Conservation (phyloP, 169 alveolate genomes). For the Neospora caninum region DNA sequence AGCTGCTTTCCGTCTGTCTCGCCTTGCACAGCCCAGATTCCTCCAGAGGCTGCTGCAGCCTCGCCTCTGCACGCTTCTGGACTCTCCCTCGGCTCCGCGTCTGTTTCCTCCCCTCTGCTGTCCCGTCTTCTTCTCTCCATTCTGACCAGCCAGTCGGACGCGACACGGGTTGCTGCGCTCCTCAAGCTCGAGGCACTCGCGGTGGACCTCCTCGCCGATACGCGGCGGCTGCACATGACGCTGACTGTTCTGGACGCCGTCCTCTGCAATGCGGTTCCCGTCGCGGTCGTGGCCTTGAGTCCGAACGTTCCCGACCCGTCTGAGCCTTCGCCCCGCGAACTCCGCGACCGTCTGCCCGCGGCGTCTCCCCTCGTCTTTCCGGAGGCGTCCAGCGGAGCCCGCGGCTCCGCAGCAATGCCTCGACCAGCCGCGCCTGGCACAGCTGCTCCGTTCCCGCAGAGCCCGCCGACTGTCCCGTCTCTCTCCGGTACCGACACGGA, state of each 20-base stretch:
- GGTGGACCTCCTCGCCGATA: conserved; percentile 8
- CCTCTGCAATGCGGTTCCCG: conserved; percentile 39
- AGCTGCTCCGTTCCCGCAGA: too few relatives aligned
- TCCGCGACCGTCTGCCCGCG: too few relatives aligned
- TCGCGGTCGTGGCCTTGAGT: conserved; percentile 10
- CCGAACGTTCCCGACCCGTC: neutral
- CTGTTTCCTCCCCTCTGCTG: neutral
- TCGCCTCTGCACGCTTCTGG: neutral
- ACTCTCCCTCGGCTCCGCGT: neutral
- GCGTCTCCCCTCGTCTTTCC: too few relatives aligned
- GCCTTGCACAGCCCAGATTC: neutral
- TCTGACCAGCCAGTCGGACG: neutral
- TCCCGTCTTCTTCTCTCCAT: neutral
- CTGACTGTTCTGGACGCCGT: conserved; percentile 46
- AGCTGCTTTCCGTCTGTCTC: neutral
- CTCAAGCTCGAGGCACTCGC: conserved; percentile 46
- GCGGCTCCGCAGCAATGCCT: too few relatives aligned
- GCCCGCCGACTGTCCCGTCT: too few relatives aligned
- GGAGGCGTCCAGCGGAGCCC: too few relatives aligned
- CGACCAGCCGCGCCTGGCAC: too few relatives aligned
- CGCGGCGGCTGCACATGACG: conserved; percentile 50
- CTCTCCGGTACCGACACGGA: too few relatives aligned
- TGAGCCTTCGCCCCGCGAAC: neutral
- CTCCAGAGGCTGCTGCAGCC: neutral
- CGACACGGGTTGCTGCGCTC: conserved; percentile 45